Base-by-base conservation (phyloP, 306 rosid genomes). In the Cicer arietinum region DNA sequence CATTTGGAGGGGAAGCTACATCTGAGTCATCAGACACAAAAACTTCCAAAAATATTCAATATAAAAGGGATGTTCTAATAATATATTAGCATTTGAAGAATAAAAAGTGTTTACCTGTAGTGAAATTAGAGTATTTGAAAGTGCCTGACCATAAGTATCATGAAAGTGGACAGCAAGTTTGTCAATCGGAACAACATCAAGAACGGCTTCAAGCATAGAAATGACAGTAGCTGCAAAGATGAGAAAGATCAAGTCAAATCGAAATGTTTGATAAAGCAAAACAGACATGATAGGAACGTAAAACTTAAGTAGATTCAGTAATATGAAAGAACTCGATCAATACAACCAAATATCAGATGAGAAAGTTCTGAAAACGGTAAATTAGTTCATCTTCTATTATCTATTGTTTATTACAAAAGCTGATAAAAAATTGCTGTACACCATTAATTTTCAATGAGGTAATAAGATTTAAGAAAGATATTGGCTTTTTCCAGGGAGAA, bases 111-210 rank as follows among this genome's bases (percentile, higher is more conserved):
- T 82, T 75, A 91, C 97, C 96, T 94, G 98, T 67, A 94, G 90
- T 39, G 97, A 94, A 59, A 69, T 80, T 44, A 91, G 84, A 74
- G 80, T 91, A 82, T 91, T 94, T 77, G 97, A 85, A 77, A 94
- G 91, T 17, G 98, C 98, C 83, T 94, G 98, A 46, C 98, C 98
- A n/a, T 94, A 94, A 41, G 97, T 94, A 78, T 94, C 98, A 35
- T 94, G 98, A 78, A 90, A 94, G 80, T 91, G 98, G 79, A 94
- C 98, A 58, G 94, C 94, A 74, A 94, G 87, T 62, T 77, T 90
- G 47, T 91, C 90, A 61, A 67, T 72, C 0, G 92, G 96, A 69
- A 88, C 89, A 68, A 85, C 92, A 16, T 87, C 85, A 79, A 76
- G 82, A 67, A 94, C 98, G 18, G 92, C 92, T 83, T 91, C 90